Base-by-base conservation (phyloP, 1,284 basidiomycete genomes). In the Thelephora terrestris region DNA sequence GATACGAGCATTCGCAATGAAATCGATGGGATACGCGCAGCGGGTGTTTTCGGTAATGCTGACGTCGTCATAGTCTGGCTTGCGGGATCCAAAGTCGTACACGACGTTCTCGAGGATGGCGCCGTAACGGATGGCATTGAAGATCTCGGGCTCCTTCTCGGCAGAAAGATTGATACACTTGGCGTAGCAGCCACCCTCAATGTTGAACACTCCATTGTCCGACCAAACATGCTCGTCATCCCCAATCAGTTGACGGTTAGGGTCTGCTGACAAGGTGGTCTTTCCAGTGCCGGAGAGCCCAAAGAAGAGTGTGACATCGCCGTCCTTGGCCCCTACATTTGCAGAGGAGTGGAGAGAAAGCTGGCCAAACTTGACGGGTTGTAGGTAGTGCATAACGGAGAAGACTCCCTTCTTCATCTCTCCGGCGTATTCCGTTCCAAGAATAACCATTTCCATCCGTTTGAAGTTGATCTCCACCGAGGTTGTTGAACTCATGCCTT, bases 331-430 rank as follows among this genome's bases (percentile, higher is more conserved):
- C 52, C 95, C 95, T 59, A 96, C 89, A 67, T 99, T 99, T 58
- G 93, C 93, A 45, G 93, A 97, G n/a, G 96, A 98, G 75, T 99
- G 96, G 51, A 99, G 81, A 25, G 94, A 98, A 52, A 99, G 81
- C 68, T 97, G 93, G 52, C 92, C 92, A 65, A 96, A 99, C 69
- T 97, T 98, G 76, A 99, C 87, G 18, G 96, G 95, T 75, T 96
- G 92, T 56, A 99, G 79, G 71, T 99, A 99, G 75, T 99, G 96
- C 96, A 99, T 99, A 61, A 99, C 94, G 47, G 90, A 93, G 77
- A 99, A 99, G 66, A 99, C 91, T 68, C 96, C 96, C 83, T 99
- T 99, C 78, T 99, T 99, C 96, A 99, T 99, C 76, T 99, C 96
- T 55, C 96, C 96, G 47, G 96, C 96, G 68, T 99, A 99, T 68